These are phyloP conservation scores for Gossypium davidsonii DNA, from an alignment of 441 rosid species.

Conservation along the genomic window DNA sequence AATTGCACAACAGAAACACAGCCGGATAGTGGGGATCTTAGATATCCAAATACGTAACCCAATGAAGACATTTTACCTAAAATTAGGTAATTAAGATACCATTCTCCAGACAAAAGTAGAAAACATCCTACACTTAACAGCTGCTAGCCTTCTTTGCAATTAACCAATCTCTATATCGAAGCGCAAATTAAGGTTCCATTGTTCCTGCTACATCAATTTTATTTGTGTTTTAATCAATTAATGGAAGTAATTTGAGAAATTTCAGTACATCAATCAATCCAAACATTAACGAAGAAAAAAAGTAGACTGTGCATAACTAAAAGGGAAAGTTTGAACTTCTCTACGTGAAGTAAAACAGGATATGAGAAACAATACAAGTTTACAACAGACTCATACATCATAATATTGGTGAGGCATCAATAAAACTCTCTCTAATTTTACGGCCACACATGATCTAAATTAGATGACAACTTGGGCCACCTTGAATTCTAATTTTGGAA, in stretches of 20 bases:
- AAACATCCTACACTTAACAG: background rate
- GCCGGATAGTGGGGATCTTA: background rate
- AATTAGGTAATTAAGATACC: background rate
- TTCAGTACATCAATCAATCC: background rate
- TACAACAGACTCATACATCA: too few relatives aligned
- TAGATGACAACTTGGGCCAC: background rate
- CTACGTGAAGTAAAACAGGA: too few relatives aligned
- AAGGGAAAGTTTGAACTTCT: too few relatives aligned
- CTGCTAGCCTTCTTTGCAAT: background rate
- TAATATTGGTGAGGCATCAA: too few relatives aligned
- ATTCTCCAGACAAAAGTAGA: slow-evolving; percentile 4
- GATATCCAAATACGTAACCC: background rate
- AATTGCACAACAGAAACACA: background rate
- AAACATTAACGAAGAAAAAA: background rate
- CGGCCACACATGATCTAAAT: too few relatives aligned
- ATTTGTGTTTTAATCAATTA: background rate
- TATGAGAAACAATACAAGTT: too few relatives aligned
- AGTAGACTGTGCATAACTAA: too few relatives aligned
- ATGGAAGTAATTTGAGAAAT: background rate
- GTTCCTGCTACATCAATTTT: background rate
- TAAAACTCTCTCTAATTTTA: too few relatives aligned
- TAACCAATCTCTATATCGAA: background rate
- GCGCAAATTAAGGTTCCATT: background rate
- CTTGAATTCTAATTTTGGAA: too few relatives aligned
- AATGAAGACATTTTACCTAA: background rate